Conservation (phyloP, 2,329 filamentous ascomycete species). For the Aurifilum marmelostoma region DNA sequence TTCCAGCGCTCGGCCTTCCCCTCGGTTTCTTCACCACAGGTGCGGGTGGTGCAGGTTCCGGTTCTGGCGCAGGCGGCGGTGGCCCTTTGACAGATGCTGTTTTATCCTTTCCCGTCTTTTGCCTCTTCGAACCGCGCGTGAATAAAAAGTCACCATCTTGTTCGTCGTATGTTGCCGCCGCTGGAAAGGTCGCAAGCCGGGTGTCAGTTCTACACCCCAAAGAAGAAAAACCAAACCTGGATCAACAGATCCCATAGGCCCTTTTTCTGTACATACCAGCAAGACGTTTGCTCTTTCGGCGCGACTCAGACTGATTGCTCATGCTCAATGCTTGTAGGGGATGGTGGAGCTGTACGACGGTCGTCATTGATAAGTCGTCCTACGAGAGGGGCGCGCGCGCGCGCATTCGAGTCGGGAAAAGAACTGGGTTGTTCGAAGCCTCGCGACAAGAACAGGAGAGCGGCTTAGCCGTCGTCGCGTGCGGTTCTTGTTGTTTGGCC, state of each 20-base stretch:
- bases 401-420: slow-evolving; percentile 20
- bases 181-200: slow-evolving; percentile 25
- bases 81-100: slow-evolving; percentile 35
- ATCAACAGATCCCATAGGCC: neutral
- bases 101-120: slow-evolving; percentile 57
- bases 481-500: slow-evolving; percentile 9
- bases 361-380: slow-evolving; percentile 66
- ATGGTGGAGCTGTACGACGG: slow-evolving; percentile 65
- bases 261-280: slow-evolving; percentile 49
- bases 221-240: too few relatives aligned
- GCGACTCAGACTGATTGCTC: slow-evolving; percentile 61
- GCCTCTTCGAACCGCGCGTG: slow-evolving; percentile 67
- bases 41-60: slow-evolving; percentile 47
- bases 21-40: slow-evolving; percentile 46
- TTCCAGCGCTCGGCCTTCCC: slow-evolving; percentile 40
- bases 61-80: slow-evolving; percentile 40
- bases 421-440: neutral
- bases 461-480: slow-evolving; percentile 10
- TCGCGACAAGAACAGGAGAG: neutral
- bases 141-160: slow-evolving; percentile 79
- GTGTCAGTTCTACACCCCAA: slow-evolving; percentile 7
- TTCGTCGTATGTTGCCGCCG: slow-evolving; percentile 62
- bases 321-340: slow-evolving; percentile 71
- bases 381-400: slow-evolving; percentile 6
- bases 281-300: slow-evolving; percentile 66